Percentiles rank a stretch among this genome's conserved stretches.
Conservation (phyloP, 73 alveolate genomes). For the Symbiodinium pilosum region DNA sequence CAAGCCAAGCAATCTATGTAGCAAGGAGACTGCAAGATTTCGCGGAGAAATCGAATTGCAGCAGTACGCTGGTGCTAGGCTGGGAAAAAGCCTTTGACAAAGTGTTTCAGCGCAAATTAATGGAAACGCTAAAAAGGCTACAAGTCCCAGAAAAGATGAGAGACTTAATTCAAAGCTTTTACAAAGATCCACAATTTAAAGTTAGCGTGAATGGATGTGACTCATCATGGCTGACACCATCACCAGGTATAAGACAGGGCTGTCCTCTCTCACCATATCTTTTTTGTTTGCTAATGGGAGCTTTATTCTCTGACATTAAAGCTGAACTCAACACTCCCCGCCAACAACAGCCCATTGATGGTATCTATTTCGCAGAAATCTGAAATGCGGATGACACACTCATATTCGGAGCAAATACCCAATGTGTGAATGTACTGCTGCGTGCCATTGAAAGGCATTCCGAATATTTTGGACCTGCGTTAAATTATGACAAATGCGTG, state of each 20-base stretch:
- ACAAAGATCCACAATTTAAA: not conserved
- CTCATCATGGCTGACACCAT: not conserved
- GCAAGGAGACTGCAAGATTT: conserved; percentile 15
- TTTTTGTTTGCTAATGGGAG: not conserved
- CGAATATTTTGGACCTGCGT: not conserved
- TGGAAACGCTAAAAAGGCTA: not conserved
- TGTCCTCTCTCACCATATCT: conserved; percentile 6
- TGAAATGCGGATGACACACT: conserved; percentile 26
- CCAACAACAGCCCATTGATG: not conserved
- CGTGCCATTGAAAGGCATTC: conserved; percentile 25
- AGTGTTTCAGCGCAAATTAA: not conserved
- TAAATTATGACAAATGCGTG: conserved; percentile 11
- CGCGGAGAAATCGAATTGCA: not conserved
- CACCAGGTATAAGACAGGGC: not conserved
- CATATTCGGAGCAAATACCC: conserved; percentile 24
- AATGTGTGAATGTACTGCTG: not conserved
- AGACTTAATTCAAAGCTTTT: not conserved
- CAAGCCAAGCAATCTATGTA: not conserved
- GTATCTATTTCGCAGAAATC: not conserved
- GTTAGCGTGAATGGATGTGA: not conserved
- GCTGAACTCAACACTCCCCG: not conserved
- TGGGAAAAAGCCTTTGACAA: not conserved
- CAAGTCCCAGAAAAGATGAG: not conserved
- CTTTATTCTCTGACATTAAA: not conserved
- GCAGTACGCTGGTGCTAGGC: not conserved